Percentiles rank a stretch among this genome's conserved stretches.
These are phyloP conservation scores for Emydomyces testavorans DNA, from an alignment of 2,329 filamentous ascomycete genomes.

Conservation along the genomic window DNA sequence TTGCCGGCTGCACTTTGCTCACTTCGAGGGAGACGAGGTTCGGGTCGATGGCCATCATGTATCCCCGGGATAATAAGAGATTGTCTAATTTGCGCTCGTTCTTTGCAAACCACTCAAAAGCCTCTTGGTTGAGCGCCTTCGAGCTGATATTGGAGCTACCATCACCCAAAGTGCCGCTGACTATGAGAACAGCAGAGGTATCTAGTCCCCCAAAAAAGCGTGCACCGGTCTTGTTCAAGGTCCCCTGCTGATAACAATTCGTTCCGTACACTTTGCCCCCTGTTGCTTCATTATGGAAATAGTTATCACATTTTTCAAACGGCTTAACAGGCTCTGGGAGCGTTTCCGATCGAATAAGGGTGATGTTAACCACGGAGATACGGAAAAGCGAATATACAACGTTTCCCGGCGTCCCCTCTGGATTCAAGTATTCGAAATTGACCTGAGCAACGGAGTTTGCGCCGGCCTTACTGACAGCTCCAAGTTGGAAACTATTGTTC, in stretches of 20 bases:
- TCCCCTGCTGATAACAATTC: conserved; percentile 7
- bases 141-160: conserved; percentile 10
- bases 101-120: conserved; percentile 12
- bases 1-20: conserved; percentile 11
- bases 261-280: conserved; percentile 12
- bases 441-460: conserved; percentile 11
- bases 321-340: conserved; percentile 14
- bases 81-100: conserved; percentile 9
- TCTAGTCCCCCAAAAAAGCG: conserved; percentile 14
- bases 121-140: conserved; percentile 13
- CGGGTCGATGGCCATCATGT: conserved; percentile 12
- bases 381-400: conserved; percentile 12
- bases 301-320: conserved; percentile 9
- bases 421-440: conserved; percentile 13
- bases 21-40: conserved; percentile 9
- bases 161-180: conserved; percentile 12
- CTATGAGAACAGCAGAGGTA: conserved; percentile 13
- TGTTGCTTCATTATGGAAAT: conserved; percentile 12
- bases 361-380: conserved; percentile 13
- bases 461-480: conserved; percentile 2
- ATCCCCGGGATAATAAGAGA: conserved; percentile 13
- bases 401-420: neutral
- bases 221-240: conserved; percentile 5
- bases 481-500: conserved; percentile 12
- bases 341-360: conserved; percentile 13